Evolutionary conservation across 2,329 filamentous ascomycete species (phyloP), one percentile per base, ranked within the genome.

Genomic region (Lojkania enalia): DNA sequence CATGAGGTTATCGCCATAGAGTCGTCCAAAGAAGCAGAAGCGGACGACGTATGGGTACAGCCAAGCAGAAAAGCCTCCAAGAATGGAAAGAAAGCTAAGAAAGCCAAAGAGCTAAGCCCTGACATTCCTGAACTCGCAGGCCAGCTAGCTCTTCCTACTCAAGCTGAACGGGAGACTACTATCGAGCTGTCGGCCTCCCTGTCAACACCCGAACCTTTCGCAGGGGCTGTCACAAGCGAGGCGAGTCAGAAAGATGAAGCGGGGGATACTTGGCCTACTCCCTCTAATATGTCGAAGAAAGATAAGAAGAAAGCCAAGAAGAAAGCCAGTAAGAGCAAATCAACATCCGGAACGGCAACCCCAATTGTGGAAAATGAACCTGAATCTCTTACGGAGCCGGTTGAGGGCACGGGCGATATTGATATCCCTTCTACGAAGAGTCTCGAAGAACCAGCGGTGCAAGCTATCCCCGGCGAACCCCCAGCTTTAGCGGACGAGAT

Each of bases 71-170:
- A 61, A 44, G 23, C 49, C 21, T 60, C 53, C 11, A 65, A 67
- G 51, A 70, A 70, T 38, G 55, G 49, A 16, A 69, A 68, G 52
- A 67, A 66, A 35, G 57, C 39, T 7, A 66, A 64, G 53, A 66
- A 64, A 35, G 47, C 44, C 2, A 56, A 61, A 35, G 56, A 59
- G 11, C 35, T 30, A 5, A 21, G 18, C 31, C 15, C 42, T 13
- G n/a, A 3, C 15, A 25, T 13, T 20, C 11, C 21, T 3, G 39
- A 45, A 13, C 15, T 30, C 3, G 3, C 32, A 11, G 41, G 32
- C 20, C 46, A 46, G 18, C 31, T 39, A 23, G 36, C 44, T 29
- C 1, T 31, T 18, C 13, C 32, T 29, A 20, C 29, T 5, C 27
- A 33, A 19, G n/a, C 31, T 15, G 53, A 55, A 31, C 14, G 6